These are phyloP conservation scores for Fusarium phyllophilum DNA, from an alignment of 2,329 filamentous ascomycete species.

Conservation along the genomic window DNA sequence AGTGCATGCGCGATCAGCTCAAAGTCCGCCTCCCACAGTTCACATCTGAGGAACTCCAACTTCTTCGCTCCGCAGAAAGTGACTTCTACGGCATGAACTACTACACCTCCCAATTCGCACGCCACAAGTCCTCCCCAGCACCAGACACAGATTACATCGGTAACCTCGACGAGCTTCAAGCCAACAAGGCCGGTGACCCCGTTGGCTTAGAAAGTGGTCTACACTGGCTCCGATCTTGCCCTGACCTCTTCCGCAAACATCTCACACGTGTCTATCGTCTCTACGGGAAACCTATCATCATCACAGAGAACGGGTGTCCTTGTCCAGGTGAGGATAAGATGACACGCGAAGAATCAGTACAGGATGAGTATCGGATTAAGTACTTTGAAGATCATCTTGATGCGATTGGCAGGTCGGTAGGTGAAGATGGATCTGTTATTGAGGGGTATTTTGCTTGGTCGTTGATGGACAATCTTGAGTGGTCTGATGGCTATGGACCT, in stretches of 20 bases:
- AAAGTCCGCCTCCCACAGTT: conserved; percentile 46
- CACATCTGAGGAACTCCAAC: conserved; percentile 40
- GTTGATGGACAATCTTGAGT: conserved; percentile 35
- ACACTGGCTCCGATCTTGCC: conserved; percentile 26
- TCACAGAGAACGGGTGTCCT: conserved; percentile 32
- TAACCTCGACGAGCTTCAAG: conserved; percentile 20
- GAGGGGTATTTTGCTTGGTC: conserved; percentile 34
- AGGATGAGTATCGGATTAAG: conserved; percentile 50
- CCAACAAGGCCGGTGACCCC: conserved; percentile 1
- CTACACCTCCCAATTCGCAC: conserved; percentile 31
- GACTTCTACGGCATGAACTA: conserved; percentile 37
- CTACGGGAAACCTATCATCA: conserved; percentile 27
- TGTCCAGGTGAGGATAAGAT: conserved; percentile 28
- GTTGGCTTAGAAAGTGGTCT: conserved; percentile 18
- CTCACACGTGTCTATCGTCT: conserved; percentile 13
- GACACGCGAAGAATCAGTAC: conserved; percentile 46
- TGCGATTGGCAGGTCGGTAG: conserved; percentile 42
- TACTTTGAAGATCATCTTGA: conserved; percentile 54
- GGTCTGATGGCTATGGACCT: conserved; percentile 25
- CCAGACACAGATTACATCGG: conserved; percentile 16
- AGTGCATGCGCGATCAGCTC: conserved; percentile 50
- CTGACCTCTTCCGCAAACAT: conserved; percentile 27
- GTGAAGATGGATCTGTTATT: conserved; percentile 18
- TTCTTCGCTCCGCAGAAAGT: conserved; percentile 39
- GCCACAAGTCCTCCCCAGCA: background rate